Conservation (phyloP, 805 yeast species). For the Tetrapisispora nanseiensis region DNA sequence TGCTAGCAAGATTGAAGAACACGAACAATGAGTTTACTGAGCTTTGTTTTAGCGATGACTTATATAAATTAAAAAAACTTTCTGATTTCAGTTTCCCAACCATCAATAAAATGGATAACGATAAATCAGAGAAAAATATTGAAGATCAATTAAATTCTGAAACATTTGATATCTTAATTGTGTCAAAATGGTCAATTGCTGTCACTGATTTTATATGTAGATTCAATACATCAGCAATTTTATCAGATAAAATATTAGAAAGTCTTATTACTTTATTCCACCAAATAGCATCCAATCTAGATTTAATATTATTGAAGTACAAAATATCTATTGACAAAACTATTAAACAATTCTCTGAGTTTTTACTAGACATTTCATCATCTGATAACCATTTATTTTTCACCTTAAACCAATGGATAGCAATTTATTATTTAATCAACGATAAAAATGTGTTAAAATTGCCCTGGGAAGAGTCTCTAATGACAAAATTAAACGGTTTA, state of each 20-base stretch:
- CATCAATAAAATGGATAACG: neutral
- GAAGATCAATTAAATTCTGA: neutral
- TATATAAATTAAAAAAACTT: slow-evolving; percentile 15
- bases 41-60: slow-evolving; percentile 25
- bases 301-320: slow-evolving; percentile 2
- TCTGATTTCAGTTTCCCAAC: slow-evolving; percentile 6
- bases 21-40: slow-evolving; percentile 20
- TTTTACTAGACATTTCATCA: slow-evolving; percentile 8
- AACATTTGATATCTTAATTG: slow-evolving; percentile 7
- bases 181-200: slow-evolving; percentile 22
- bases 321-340: slow-evolving; percentile 6
- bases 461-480: slow-evolving; percentile 9
- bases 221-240: slow-evolving; percentile 9
- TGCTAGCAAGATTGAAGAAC: slow-evolving; percentile 11
- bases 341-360: slow-evolving; percentile 8
- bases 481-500: slow-evolving; percentile 4
- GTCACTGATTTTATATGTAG: slow-evolving; percentile 14
- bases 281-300: slow-evolving; percentile 1
- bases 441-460: neutral
- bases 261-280: slow-evolving; percentile 10
- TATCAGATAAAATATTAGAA: slow-evolving; percentile 11
- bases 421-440: slow-evolving; percentile 12
- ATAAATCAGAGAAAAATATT: neutral
- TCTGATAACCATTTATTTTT: slow-evolving; percentile 6
- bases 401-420: slow-evolving; percentile 15